phyloP scores from a whole-genome alignment of 2,329 filamentous ascomycete genomes.

The Fusarium lateritium region DNA sequence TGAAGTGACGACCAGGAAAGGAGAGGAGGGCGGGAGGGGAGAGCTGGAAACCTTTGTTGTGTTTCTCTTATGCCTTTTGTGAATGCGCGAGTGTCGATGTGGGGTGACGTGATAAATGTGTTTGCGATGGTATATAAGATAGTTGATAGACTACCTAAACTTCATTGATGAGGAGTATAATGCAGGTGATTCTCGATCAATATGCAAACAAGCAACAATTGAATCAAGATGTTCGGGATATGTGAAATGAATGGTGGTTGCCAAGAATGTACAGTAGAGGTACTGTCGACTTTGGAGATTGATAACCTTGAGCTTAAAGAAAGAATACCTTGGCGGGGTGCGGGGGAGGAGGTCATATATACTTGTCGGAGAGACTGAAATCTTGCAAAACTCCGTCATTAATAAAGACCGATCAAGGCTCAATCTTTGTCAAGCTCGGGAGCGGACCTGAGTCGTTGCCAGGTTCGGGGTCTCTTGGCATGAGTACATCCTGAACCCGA shows the following conservation, averaged over 20 bases:
- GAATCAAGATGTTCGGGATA: neutral
- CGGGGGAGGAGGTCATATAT: conserved; percentile 47
- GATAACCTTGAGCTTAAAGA: conserved; percentile 16
- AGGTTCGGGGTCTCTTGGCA: conserved; percentile 40
- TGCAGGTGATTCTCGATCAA: conserved; percentile 15
- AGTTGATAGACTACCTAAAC: conserved; percentile 32
- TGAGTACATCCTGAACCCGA: conserved; percentile 34
- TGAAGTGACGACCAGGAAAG: conserved; percentile 15
- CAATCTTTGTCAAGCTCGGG: conserved; percentile 2
- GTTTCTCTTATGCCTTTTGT: conserved; percentile 17
- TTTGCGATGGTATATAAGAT: conserved; percentile 8
- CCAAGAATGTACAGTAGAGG: conserved; percentile 16
- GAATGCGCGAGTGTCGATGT: conserved; percentile 2
- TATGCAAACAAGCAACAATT: conserved; percentile 1
- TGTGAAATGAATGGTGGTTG: neutral
- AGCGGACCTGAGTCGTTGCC: conserved; percentile 39
- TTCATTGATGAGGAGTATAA: conserved; percentile 32
- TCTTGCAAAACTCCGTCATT: conserved; percentile 32
- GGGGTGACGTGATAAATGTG: conserved; percentile 5
- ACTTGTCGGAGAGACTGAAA: conserved; percentile 20
- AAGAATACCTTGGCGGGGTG: conserved; percentile 33
- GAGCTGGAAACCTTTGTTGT: conserved; percentile 8
- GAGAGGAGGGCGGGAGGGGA: neutral
- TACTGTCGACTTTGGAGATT: conserved; percentile 27
- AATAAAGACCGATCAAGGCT: conserved; percentile 6